Percentiles rank a stretch among this genome's conserved stretches.
Evolutionary conservation across 2,329 filamentous ascomycete species (phyloP).

Genomic region (Pseudocercospora ulei): DNA sequence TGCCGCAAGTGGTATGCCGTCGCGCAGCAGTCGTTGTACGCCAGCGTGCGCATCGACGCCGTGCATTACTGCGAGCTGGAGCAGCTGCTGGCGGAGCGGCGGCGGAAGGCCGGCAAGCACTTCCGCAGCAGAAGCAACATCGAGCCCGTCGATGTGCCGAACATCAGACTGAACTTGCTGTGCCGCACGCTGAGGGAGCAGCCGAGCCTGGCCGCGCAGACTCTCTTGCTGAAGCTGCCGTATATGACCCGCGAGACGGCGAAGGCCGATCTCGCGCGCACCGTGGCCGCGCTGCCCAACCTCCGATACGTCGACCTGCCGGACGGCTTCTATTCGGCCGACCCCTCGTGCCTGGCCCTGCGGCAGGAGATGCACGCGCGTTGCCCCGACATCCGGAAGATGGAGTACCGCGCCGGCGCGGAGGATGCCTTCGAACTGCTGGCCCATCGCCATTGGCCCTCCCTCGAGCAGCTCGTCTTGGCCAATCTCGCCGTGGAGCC

Average conservation of each 20-base stretch:
- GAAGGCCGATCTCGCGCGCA: slow-evolving; percentile 73
- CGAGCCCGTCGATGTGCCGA: slow-evolving; percentile 69
- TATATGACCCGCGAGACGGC: slow-evolving; percentile 90
- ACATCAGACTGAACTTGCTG: slow-evolving; percentile 64
- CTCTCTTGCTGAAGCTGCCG: slow-evolving; percentile 74
- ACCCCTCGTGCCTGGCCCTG: slow-evolving; percentile 62
- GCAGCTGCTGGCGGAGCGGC: slow-evolving; percentile 65
- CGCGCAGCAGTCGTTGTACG: slow-evolving; percentile 55
- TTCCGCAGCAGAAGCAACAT: slow-evolving; percentile 57
- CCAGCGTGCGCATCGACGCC: slow-evolving; percentile 81
- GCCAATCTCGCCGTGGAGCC: slow-evolving; percentile 60
- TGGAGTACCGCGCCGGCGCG: slow-evolving; percentile 70
- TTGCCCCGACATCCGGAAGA: slow-evolving; percentile 76
- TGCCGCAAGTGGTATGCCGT: slow-evolving; percentile 60
- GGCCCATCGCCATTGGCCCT: slow-evolving; percentile 56
- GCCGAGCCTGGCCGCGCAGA: slow-evolving; percentile 56
- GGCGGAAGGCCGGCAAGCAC: slow-evolving; percentile 47
- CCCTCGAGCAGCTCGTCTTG: slow-evolving; percentile 64
- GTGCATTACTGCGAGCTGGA: slow-evolving; percentile 92
- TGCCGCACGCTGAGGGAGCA: slow-evolving; percentile 74
- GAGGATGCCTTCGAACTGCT: slow-evolving; percentile 68
- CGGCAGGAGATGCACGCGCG: slow-evolving; percentile 74
- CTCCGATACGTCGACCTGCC: slow-evolving; percentile 84
- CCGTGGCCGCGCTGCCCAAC: slow-evolving; percentile 74
- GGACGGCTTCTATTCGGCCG: slow-evolving; percentile 75